Conservation (phyloP, 164 flowering plant genomes). For the Kingdonia uniflora region DNA sequence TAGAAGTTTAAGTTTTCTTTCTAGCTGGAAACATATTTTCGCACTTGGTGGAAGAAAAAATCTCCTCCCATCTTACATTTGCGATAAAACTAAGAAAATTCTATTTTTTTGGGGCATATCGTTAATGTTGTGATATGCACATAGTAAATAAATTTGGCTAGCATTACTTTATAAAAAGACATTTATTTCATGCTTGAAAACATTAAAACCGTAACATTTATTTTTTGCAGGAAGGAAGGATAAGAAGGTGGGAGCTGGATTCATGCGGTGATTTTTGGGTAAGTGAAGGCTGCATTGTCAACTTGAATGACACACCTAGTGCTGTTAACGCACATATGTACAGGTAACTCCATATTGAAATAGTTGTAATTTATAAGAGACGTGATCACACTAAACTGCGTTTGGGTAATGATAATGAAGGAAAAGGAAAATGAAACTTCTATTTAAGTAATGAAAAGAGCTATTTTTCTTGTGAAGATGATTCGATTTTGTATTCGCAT, state of each 20-base stretch:
- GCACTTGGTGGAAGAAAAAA: no score
- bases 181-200: not conserved
- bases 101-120: no score
- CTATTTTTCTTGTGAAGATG: not conserved
- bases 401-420: no score
- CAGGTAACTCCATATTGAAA: no score
- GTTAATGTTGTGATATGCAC: not conserved
- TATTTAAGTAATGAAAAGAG: no score
- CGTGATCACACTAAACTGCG: no score
- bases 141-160: not conserved
- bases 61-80: not conserved
- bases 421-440: no score
- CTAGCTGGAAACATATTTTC: no score
- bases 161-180: no score
- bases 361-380: no score
- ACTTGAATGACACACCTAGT: constrained; percentile 57
- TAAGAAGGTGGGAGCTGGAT: constrained; percentile 78
- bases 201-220: not conserved
- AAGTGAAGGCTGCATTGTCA: constrained; percentile 88
- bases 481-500: constrained; percentile 12
- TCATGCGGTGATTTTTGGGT: constrained; percentile 93
- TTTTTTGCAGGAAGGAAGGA: constrained; percentile 40
- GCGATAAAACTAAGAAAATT: no score
- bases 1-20: no score
- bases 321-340: constrained; percentile 87